phyloP scores from a whole-genome alignment of 2,329 filamentous ascomycete species.

The Sclerotinia spermophila region DNA sequence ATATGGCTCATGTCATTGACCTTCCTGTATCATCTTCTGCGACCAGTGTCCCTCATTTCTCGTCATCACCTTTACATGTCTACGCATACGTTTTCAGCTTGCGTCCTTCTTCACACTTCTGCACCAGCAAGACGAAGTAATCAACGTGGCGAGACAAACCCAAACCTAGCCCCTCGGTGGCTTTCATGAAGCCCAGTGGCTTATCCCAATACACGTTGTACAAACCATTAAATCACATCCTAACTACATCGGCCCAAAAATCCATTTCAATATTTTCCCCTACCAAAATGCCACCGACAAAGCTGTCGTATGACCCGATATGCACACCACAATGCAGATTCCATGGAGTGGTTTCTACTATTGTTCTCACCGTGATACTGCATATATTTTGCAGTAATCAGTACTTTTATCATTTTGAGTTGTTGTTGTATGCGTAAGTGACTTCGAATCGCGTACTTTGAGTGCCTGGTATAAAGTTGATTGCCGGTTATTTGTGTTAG shows the following conservation, averaged over 20 bases:
- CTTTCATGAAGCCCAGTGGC: slow-evolving; percentile 2
- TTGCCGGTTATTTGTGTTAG: background rate
- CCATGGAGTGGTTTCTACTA: slow-evolving; percentile 4
- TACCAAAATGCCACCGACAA: slow-evolving; percentile 7
- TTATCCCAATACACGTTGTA: background rate
- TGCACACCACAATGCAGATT: slow-evolving; percentile 12
- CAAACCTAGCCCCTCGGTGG: background rate
- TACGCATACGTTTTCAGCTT: background rate
- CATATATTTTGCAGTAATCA: slow-evolving; percentile 9
- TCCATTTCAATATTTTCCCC: slow-evolving; percentile 7
- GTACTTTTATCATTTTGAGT: slow-evolving; percentile 1
- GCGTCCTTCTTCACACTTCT: background rate
- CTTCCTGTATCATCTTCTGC: background rate
- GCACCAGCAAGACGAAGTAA: background rate
- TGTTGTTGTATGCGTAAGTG: background rate
- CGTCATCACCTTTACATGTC: background rate
- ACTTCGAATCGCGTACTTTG: background rate
- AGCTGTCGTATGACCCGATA: slow-evolving; percentile 16
- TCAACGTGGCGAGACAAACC: background rate
- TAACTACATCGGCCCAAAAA: slow-evolving; percentile 6
- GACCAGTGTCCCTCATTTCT: background rate
- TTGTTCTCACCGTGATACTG: slow-evolving; percentile 11
- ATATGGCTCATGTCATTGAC: background rate
- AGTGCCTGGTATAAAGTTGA: background rate
- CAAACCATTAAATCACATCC: background rate